These are phyloP conservation scores for Arctostaphylos glauca DNA, from an alignment of 148 eudicot species.

Conservation along the genomic window DNA sequence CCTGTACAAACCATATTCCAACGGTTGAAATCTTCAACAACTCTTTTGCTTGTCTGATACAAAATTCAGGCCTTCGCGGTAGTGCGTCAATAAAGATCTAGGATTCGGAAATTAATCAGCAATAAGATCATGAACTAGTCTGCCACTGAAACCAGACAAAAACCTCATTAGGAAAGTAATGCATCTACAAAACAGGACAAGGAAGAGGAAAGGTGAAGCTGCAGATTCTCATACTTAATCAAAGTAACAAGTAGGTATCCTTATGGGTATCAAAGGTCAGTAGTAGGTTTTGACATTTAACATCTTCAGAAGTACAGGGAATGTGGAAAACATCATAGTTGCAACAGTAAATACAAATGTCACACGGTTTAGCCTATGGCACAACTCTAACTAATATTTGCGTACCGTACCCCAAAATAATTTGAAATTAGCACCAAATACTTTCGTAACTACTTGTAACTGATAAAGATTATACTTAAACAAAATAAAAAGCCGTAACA, in stretches of 20 bases:
- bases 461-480: too few relatives aligned
- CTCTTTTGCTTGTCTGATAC: not conserved
- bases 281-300: not conserved
- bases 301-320: not conserved
- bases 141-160: not conserved
- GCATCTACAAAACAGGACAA: not conserved
- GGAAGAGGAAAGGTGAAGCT: not conserved
- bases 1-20: not conserved
- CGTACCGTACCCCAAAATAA: too few relatives aligned
- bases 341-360: not conserved
- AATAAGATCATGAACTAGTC: not conserved
- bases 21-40: conserved; percentile 1
- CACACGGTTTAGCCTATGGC: too few relatives aligned
- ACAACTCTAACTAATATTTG: too few relatives aligned
- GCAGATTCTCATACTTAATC: not conserved
- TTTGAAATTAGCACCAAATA: too few relatives aligned
- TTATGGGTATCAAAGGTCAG: not conserved
- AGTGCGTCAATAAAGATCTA: not conserved
- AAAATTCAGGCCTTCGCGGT: not conserved
- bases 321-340: not conserved
- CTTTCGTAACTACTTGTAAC: too few relatives aligned
- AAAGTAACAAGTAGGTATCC: not conserved
- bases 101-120: not conserved
- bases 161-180: not conserved
- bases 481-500: too few relatives aligned